Evolutionary conservation across 2,329 filamentous ascomycete species (phyloP).

Genomic region (Cladosporium velox): DNA sequence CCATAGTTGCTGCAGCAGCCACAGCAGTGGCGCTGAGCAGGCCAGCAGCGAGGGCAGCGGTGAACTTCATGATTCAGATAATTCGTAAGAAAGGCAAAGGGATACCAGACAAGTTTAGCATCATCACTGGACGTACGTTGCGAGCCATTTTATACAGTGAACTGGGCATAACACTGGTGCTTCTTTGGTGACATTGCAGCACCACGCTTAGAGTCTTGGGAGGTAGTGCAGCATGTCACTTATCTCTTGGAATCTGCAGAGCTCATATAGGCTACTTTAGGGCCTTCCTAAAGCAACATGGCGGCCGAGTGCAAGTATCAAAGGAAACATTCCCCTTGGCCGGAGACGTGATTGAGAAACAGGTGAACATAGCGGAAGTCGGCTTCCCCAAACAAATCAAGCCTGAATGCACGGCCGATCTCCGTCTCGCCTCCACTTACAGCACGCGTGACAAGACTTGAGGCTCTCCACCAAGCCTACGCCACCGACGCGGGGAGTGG

Average conservation of each 20-base stretch:
- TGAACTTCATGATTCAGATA: conserved; percentile 13
- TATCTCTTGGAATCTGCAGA: conserved; percentile 15
- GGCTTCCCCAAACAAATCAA: background rate
- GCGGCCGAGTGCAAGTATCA: background rate
- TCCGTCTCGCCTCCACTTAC: background rate
- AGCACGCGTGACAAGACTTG: conserved; percentile 19
- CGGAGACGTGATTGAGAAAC: background rate
- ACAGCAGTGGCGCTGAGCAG: conserved; percentile 18
- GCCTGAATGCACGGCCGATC: conserved; percentile 6
- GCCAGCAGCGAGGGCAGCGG: conserved; percentile 17
- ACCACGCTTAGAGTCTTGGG: conserved; percentile 15
- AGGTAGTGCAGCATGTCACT: background rate
- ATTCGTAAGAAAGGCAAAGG: too few species aligned
- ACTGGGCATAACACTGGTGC: background rate
- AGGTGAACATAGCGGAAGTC: background rate
- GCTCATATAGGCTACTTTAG: background rate
- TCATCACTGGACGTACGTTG: background rate
- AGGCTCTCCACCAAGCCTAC: conserved; percentile 2
- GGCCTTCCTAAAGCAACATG: conserved; percentile 17
- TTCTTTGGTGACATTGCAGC: conserved; percentile 5
- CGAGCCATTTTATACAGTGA: conserved; percentile 1
- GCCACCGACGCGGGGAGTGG: conserved; percentile 1
- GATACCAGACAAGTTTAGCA: background rate
- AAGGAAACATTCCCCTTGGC: background rate
- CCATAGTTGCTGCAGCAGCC: conserved; percentile 17